phyloP scores from a whole-genome alignment of 1,284 basidiomycete species.

The Porogramme epimiltina region DNA sequence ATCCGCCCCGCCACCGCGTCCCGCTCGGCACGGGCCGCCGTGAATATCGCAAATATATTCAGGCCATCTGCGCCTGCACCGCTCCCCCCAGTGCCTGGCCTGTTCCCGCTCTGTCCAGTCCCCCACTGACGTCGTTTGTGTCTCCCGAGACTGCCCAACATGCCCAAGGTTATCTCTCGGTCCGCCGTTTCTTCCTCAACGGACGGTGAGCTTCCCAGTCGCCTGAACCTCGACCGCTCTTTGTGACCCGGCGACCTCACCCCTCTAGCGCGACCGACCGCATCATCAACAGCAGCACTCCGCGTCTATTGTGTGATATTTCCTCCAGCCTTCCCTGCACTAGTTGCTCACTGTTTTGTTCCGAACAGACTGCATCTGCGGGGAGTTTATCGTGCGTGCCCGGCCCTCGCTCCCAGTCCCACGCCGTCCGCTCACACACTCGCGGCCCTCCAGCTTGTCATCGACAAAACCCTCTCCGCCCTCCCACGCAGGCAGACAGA shows the following conservation, averaged over 20 bases:
- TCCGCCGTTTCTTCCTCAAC: conserved; percentile 81
- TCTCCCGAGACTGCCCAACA: conserved; percentile 27
- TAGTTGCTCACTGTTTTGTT: conserved; percentile 17
- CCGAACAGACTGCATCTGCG: conserved; percentile 75
- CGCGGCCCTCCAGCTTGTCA: conserved; percentile 63
- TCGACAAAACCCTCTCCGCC: conserved; percentile 70
- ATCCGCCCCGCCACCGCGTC: too few species aligned
- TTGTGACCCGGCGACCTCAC: conserved; percentile 17
- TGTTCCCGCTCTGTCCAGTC: background rate
- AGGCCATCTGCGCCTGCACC: conserved; percentile 2
- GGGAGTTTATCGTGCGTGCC: conserved; percentile 75
- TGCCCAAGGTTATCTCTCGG: conserved; percentile 83
- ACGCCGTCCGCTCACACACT: background rate
- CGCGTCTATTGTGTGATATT: conserved; percentile 73
- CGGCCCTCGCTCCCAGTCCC: background rate
- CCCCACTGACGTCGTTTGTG: too few species aligned
- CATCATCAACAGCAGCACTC: conserved; percentile 74
- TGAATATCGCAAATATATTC: too few species aligned
- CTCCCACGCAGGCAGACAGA: conserved; percentile 76
- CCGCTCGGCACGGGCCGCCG: too few species aligned
- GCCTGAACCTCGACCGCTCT: conserved; percentile 8
- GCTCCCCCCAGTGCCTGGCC: conserved; percentile 1
- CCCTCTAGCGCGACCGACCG: conserved; percentile 69
- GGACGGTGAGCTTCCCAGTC: conserved; percentile 54
- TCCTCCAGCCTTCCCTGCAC: conserved; percentile 10